phyloP scores from a whole-genome alignment of 257 asterid genomes.

The Solanum verrucosum region DNA sequence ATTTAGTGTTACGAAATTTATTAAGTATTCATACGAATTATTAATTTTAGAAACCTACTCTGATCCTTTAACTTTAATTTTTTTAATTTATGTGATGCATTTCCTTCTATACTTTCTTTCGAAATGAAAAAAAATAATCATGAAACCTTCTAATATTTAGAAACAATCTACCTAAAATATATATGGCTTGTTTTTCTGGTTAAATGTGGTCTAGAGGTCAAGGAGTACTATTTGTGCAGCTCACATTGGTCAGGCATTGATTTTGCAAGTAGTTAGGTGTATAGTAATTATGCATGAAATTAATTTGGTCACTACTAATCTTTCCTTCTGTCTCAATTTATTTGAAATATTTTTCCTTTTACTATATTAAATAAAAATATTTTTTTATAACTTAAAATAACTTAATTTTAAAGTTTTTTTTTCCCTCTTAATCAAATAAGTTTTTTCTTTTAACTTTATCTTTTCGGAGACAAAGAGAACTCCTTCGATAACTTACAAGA shows the following conservation, averaged over 20 bases:
- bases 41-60: not conserved
- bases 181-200: not conserved
- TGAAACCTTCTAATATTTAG: not conserved
- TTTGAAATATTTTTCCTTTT: not conserved
- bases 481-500: not conserved
- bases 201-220: not conserved
- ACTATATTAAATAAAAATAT: not conserved
- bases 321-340: not conserved
- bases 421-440: not conserved
- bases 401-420: not conserved
- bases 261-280: not conserved
- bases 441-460: not conserved
- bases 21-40: no score
- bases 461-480: not conserved
- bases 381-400: not conserved
- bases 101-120: not conserved
- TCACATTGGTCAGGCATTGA: not conserved
- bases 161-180: not conserved
- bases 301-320: not conserved
- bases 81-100: not conserved
- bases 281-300: not conserved
- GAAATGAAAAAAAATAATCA: not conserved
- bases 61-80: not conserved
- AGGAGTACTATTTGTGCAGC: not conserved
- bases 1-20: not conserved